Base-by-base conservation (phyloP, 768 basidiomycete species). In the Lentinula boryana region DNA sequence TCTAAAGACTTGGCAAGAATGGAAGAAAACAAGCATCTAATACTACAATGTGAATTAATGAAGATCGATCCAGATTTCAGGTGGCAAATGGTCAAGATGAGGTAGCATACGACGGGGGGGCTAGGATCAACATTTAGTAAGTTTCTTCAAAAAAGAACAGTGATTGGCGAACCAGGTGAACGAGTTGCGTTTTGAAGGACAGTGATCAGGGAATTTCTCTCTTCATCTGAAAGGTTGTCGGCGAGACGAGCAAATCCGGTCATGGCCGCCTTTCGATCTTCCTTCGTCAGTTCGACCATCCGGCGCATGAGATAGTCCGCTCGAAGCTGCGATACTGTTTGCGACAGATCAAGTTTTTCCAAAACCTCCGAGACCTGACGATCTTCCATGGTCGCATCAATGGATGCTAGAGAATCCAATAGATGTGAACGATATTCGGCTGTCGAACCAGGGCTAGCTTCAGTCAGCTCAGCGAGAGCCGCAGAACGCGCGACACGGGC, bases 211-310 rank as follows among this genome's bases (percentile, higher is more conserved):
- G 80, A 73, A 10, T 80, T 74, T 71, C 83, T 85, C 65, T 94
- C 92, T 27, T 93, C 93, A 23, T 84, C 82, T 0, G 84, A 81
- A 62, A 95, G 79, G 40, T 79, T 80, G 61, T 91, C 87, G n/a
- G 87, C 83, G 10, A 94, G 75, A 53, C 86, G 86, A 54, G 84
- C 71, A 61, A 95, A 80, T 38, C 91, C 86, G 62, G 87, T 85
- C 62, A 95, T 71, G 1, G 89, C 84, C 8, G 85, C 86, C 73
- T 90, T 91, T 53, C 86, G 83, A 70, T 95, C 89, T 65, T 87
- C 86, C 63, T 87, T 85, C 12, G 86, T 80, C 63, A 88, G 75
- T 13, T 84, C 82, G 27, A 91, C 74, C 74, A 95, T 77, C 58
- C 82, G 80, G 53, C 83, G 81, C 63, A 86, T 72, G 40, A 95